Conservation (phyloP, 225 moss, liverwort and hornwort species). For the Sphagnum contortum region DNA sequence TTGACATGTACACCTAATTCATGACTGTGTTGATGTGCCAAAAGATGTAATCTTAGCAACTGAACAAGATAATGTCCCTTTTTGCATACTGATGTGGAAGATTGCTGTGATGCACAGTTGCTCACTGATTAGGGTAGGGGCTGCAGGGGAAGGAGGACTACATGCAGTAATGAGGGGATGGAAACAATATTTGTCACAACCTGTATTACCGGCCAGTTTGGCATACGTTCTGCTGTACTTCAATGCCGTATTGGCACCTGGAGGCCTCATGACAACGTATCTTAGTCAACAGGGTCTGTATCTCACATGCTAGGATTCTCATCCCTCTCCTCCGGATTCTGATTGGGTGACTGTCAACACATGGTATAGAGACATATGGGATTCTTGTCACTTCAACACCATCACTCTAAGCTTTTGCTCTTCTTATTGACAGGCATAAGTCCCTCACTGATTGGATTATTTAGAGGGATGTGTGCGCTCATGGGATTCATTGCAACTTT, state of each 20-base stretch:
- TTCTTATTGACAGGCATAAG: conserved; percentile 36
- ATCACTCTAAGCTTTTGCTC: not conserved
- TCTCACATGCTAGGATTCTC: not conserved
- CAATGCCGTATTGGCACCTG: conserved; percentile 64
- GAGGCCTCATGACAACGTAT: conserved; percentile 54
- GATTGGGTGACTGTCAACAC: too few species aligned
- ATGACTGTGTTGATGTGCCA: too few species aligned
- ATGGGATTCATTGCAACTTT: conserved; percentile 78
- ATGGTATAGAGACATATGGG: too few species aligned
- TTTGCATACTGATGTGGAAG: not conserved
- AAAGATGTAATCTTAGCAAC: too few species aligned
- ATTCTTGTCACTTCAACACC: too few species aligned
- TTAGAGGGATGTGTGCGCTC: conserved; percentile 67
- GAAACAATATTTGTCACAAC: conserved; percentile 70
- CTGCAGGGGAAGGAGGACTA: conserved; percentile 38
- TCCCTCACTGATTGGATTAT: conserved; percentile 63
- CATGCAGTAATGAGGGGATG: conserved; percentile 59
- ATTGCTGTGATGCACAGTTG: not conserved
- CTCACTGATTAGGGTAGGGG: too few species aligned
- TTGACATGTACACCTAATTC: too few species aligned
- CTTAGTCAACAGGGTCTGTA: conserved; percentile 61
- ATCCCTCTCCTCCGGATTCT: not conserved
- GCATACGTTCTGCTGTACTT: conserved; percentile 78
- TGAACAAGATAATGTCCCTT: too few species aligned
- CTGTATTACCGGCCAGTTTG: conserved; percentile 70